These are phyloP conservation scores for Rutstroemia sp. DNA, from an alignment of 2,329 filamentous ascomycete species.

Conservation along the genomic window DNA sequence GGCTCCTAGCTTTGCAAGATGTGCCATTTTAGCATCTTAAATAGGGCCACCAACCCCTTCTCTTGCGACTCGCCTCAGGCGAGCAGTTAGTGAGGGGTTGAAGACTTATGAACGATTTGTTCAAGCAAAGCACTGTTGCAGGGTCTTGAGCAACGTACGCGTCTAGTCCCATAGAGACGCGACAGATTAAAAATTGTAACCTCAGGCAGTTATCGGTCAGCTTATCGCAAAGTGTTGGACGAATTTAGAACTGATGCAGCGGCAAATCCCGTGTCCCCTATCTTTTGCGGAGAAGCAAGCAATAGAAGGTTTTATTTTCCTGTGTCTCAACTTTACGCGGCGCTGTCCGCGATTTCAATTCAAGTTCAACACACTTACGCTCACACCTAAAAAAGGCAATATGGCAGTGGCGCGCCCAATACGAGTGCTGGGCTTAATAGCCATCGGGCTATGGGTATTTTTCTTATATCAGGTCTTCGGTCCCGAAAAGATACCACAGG, in stretches of 20 bases:
- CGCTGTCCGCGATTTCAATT: neutral
- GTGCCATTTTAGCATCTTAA: slow-evolving; percentile 50
- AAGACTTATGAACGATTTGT: too few species aligned
- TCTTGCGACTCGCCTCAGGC: neutral
- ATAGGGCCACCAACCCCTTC: neutral
- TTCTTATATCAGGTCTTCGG: slow-evolving; percentile 70
- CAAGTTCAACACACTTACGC: slow-evolving; percentile 3
- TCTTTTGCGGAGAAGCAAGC: neutral
- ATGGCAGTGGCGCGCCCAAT: slow-evolving; percentile 87
- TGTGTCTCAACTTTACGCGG: slow-evolving; percentile 7
- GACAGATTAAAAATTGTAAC: too few species aligned
- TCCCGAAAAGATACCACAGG: slow-evolving; percentile 38
- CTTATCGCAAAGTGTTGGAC: too few species aligned
- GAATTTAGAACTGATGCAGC: too few species aligned
- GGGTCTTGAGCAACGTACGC: too few species aligned
- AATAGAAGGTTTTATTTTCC: slow-evolving; percentile 1
- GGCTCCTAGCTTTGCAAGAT: slow-evolving; percentile 54
- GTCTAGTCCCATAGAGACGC: too few species aligned
- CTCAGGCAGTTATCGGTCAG: too few species aligned
- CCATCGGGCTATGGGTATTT: slow-evolving; percentile 68
- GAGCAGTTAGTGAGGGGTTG: too few species aligned
- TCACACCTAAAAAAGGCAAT: slow-evolving; percentile 27
- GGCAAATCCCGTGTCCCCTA: neutral
- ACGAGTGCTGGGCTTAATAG: slow-evolving; percentile 66
- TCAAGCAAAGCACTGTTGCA: too few species aligned